phyloP scores from a whole-genome alignment of 2,329 filamentous ascomycete genomes.

The Dryadomyces quercus-mongolicae region DNA sequence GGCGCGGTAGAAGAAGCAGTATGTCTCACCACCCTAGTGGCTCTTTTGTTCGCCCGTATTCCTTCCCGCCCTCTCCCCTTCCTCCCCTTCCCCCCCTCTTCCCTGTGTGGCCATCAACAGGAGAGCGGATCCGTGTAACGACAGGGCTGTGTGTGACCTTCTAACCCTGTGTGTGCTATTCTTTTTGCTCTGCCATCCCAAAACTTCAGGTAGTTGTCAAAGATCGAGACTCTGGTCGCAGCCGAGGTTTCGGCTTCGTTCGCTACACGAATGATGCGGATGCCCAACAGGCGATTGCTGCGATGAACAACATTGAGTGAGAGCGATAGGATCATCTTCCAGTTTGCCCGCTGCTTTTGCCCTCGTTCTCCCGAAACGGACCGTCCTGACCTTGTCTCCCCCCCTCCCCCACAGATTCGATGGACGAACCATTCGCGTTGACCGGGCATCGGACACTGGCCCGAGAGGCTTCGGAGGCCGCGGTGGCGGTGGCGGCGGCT shows the following conservation, averaged over 20 bases:
- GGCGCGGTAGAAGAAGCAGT: slow-evolving; percentile 91
- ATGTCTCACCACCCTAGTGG: slow-evolving; percentile 29
- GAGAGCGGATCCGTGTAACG: neutral
- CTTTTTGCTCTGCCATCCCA: neutral
- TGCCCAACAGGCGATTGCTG: slow-evolving; percentile 62
- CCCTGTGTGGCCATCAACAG: neutral
- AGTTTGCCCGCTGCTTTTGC: neutral
- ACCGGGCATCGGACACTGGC: slow-evolving; percentile 80
- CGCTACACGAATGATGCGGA: slow-evolving; percentile 69
- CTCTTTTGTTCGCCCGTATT: no score
- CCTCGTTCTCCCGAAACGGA: neutral
- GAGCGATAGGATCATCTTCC: slow-evolving; percentile 19
- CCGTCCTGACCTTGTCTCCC: slow-evolving; percentile 12
- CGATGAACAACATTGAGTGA: slow-evolving; percentile 87
- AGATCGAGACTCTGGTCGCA: slow-evolving; percentile 91
- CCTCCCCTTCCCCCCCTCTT: neutral
- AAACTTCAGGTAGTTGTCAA: slow-evolving; percentile 79
- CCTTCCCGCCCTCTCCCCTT: neutral
- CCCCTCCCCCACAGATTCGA: slow-evolving; percentile 55
- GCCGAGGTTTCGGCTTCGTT: slow-evolving; percentile 95
- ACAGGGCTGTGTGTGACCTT: slow-evolving; percentile 9
- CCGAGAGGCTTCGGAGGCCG: slow-evolving; percentile 26
- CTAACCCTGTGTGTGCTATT: slow-evolving; percentile 3
- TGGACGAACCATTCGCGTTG: slow-evolving; percentile 85
- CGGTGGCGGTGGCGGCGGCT: slow-evolving; percentile 18